phyloP scores from a whole-genome alignment of 2,329 filamentous ascomycete genomes.

The Botrytis deweyae region DNA sequence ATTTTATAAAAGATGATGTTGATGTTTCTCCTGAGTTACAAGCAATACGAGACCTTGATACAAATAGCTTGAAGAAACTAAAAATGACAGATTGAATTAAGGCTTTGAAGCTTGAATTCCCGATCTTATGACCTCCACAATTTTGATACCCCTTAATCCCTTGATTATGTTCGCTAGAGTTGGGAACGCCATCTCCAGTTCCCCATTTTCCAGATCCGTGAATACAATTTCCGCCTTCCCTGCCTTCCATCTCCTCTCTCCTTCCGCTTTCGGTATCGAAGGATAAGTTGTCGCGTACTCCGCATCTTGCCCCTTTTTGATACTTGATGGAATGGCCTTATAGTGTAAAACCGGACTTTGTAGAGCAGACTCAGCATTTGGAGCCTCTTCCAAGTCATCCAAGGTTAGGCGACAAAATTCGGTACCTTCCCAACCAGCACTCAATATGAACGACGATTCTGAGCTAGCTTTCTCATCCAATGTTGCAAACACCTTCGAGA shows the following conservation, averaged over 20 bases:
- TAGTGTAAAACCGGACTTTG: not conserved
- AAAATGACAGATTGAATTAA: not conserved
- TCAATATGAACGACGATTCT: constrained; percentile 22
- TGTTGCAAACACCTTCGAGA: constrained; percentile 50
- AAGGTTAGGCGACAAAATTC: constrained; percentile 26
- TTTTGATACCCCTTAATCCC: constrained; percentile 26
- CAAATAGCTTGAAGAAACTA: not conserved
- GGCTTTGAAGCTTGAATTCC: not conserved
- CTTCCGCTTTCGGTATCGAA: not conserved
- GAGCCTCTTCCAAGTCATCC: constrained; percentile 10
- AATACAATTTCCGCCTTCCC: constrained; percentile 24
- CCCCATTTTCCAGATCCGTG: constrained; percentile 22
- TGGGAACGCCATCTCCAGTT: constrained; percentile 26
- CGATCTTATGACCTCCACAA: constrained; percentile 20
- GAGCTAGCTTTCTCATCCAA: constrained; percentile 22
- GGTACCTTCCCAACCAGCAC: constrained; percentile 29
- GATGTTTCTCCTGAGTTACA: not conserved
- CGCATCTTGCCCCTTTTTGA: not conserved
- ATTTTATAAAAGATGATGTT: not conserved
- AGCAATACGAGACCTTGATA: not conserved
- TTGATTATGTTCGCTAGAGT: constrained; percentile 27
- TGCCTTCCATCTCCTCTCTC: constrained; percentile 28
- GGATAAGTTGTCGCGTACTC: not conserved
- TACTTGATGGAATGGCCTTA: not conserved
- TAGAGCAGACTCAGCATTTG: not conserved